Evolutionary conservation across 139 green algal species (phyloP), one percentile per base, ranked within the genome.

Genomic region (Bryopsis sp.): DNA sequence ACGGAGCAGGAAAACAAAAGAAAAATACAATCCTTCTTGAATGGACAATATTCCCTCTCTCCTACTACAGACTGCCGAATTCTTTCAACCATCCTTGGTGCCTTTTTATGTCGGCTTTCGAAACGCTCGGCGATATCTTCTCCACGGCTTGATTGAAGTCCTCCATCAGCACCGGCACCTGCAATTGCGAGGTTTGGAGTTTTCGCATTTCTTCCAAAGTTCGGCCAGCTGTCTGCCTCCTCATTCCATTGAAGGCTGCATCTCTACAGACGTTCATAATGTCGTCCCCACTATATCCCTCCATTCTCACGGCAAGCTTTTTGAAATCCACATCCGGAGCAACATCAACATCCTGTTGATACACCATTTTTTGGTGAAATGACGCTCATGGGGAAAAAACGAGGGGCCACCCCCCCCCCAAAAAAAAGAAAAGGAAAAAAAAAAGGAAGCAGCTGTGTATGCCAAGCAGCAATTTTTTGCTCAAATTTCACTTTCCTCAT

Each of bases 201-300:
- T 81, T 83, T 46, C 74, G 74, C 74, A 80, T 78, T 67, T 81
- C 71, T 22, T 76, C 64, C 64, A 84, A 84, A 1, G 79, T 85
- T 72, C 88, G 89, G 58, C 92, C 92, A 5, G 82, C 75, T 8
- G 92, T 90, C 24, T 81, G 79, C 39, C 86, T 81, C 15, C 92
- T 79, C 84, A 97, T 92, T 67, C 89, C 87, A 74, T 92, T 93
- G 83, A 97, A 88, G 8, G 86, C 88, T 15, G 92, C 91, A 67
- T 96, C 90, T 34, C 90, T 74, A 77, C 88, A 95, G 37, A 97
- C 78, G 78, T 93, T 94, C 48, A 88, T 93, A 68, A 95, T 85
- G 81, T 97, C 90, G 67, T 97, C 90, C 0, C 90, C 90, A 47
- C 66, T 86, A 76, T 94, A 96, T 33, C 92, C 91, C 35, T 91